A percentile compares a stretch with the other conserved stretches of the same genome.
These are phyloP conservation scores for Rhazya stricta DNA, from an alignment of 257 asterid genomes.

Conservation along the genomic window DNA sequence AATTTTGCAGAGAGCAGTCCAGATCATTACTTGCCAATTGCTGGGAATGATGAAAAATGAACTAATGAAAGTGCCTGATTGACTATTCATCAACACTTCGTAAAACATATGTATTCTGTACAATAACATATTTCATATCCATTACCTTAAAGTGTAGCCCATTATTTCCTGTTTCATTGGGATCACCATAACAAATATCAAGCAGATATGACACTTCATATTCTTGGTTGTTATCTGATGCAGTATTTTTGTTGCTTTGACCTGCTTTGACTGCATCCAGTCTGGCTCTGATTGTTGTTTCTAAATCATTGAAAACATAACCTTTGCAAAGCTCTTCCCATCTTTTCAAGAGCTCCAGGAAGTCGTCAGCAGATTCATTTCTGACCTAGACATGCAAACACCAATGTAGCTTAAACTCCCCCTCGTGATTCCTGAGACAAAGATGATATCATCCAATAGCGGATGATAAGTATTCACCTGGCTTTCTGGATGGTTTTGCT, in stretches of 20 bases:
- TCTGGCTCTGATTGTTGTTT: constrained; percentile 24
- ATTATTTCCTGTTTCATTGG: constrained; percentile 39
- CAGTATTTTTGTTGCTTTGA: constrained; percentile 19
- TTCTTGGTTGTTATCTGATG: constrained; percentile 40
- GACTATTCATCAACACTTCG: neutral
- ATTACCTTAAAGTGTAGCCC: constrained; percentile 71
- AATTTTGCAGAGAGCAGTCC: neutral
- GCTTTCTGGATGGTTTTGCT: constrained; percentile 85
- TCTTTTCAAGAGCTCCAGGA: constrained; percentile 60
- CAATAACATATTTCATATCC: neutral
- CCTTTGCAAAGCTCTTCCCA: constrained; percentile 64
- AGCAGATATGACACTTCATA: constrained; percentile 56
- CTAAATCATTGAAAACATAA: constrained; percentile 38
- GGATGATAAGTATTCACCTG: constrained; percentile 33
- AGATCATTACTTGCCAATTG: neutral
- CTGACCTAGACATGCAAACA: constrained; percentile 50
- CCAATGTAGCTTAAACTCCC: neutral
- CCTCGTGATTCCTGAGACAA: neutral
- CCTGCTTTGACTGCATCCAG: constrained; percentile 30
- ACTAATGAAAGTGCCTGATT: neutral
- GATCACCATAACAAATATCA: constrained; percentile 79
- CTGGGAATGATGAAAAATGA: neutral
- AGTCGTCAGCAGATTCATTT: constrained; percentile 73
- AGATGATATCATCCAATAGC: neutral
- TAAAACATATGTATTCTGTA: neutral